Percentiles rank a stretch among this genome's conserved stretches.
These are phyloP conservation scores for Cladosporium velox DNA, from an alignment of 2,329 filamentous ascomycete genomes.

Conservation along the genomic window DNA sequence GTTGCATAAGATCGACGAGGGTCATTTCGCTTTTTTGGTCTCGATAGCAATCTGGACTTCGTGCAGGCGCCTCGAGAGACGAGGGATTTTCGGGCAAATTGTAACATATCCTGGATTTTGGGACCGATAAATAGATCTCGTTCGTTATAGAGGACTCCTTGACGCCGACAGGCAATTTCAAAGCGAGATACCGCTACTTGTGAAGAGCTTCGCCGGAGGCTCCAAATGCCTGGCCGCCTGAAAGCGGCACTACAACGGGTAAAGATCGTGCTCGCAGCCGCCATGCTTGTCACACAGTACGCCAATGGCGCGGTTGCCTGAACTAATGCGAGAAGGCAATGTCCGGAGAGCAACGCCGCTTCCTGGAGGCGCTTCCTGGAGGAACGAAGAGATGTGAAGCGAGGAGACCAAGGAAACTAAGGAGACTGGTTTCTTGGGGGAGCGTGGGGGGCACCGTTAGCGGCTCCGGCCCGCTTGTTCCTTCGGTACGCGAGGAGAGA, in stretches of 20 bases:
- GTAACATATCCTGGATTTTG: not conserved
- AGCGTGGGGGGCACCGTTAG: not conserved
- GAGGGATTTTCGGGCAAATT: not conserved
- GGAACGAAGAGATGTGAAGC: not conserved
- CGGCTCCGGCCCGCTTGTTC: not conserved
- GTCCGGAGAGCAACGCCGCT: not conserved
- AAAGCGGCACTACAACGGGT: not conserved
- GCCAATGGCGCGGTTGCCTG: not conserved
- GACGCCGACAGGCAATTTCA: not conserved
- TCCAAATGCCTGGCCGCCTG: not conserved
- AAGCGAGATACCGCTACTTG: not conserved
- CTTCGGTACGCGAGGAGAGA: not conserved
- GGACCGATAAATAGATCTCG: not conserved
- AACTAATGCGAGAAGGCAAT: not conserved
- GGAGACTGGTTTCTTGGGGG: not conserved
- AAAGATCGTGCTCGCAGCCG: not conserved
- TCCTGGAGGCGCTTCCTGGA: not conserved
- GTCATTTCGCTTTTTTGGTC: not conserved
- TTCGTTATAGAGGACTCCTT: not conserved
- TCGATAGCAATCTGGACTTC: not conserved
- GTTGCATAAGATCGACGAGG: not conserved
- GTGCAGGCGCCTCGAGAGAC: not conserved
- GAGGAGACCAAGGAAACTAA: not conserved
- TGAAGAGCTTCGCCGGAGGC: not conserved
- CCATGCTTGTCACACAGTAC: not conserved